Evolutionary conservation across 176 grass and related monocot species (phyloP), one percentile per base, ranked within the genome.

Genomic region (Bolboschoenus planiculmis): DNA sequence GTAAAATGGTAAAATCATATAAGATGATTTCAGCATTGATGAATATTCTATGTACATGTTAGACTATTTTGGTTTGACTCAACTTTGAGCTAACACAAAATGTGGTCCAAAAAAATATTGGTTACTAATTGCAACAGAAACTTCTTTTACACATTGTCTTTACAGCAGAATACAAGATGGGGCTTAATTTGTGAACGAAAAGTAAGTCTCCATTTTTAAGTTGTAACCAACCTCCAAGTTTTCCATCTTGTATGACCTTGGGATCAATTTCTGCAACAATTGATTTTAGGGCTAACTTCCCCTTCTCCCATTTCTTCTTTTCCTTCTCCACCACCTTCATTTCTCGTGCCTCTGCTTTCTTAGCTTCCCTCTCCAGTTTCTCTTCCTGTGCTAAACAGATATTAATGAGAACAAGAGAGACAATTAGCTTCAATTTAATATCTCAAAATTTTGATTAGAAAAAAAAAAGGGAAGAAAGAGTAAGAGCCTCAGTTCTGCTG

Each of bases 291-390:
- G 92, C 90, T 56, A 83, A 76, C 83, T 93, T 95, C 39, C 95
- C 95, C 78, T 85, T 90, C 89, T 88, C 89, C 95, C 92, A 95
- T 26, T 91, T 85, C 18, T 58, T 55, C 72, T 84, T 90, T 87
- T 93, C 90, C 72, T 90, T 98, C 4, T 80, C 87, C 62, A 78
- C 85, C 53, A 95, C 91, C 79, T 78, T 93, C 86, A 78, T 37
- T 29, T 87, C 75, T 35, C 77, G 91, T 33, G 47, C 48, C 85
- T 98, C 74, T 85, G 64, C 82, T 87, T 94, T 98, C 87, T 57
- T 78, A 58, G 85, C 88, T 84, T 94, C 78, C 82, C 90, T 97
- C 62, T 71, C 64, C 4, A 83, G 56, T 80, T 94, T 97, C 20
- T 80, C 86, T 88, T 93, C 89, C 96, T 98, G 60, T 34, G 39